A percentile compares a stretch with the other conserved stretches of the same genome.
phyloP scores from a whole-genome alignment of 2,329 filamentous ascomycete species.

The Alternaria brassicicola region DNA sequence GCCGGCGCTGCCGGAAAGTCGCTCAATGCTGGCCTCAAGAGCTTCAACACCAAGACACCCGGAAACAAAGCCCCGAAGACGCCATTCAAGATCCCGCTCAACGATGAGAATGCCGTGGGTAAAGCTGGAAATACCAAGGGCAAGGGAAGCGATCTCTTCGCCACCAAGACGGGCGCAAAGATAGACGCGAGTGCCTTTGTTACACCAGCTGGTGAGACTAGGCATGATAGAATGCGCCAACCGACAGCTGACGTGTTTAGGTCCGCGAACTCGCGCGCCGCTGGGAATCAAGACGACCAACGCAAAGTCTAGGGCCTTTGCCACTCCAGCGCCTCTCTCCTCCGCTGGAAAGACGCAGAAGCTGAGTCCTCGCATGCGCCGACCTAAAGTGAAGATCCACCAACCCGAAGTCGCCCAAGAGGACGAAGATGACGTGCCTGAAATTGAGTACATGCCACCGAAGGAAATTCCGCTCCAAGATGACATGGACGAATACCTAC shows the following conservation, averaged over 20 bases:
- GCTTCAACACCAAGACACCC: constrained; percentile 76
- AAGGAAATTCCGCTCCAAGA: constrained; percentile 67
- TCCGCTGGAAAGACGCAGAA: constrained; percentile 67
- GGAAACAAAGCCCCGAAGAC: constrained; percentile 79
- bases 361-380: constrained; percentile 63
- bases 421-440: constrained; percentile 66
- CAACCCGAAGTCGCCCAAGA: constrained; percentile 61
- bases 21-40: constrained; percentile 68
- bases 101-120: constrained; percentile 83
- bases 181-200: constrained; percentile 69
- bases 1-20: constrained; percentile 73
- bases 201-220: constrained; percentile 75
- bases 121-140: constrained; percentile 66
- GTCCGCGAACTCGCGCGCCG: constrained; percentile 70
- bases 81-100: constrained; percentile 75
- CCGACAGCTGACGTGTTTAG: constrained; percentile 10
- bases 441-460: constrained; percentile 90
- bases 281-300: constrained; percentile 97
- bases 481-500: constrained; percentile 68
- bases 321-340: constrained; percentile 68
- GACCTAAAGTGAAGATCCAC: constrained; percentile 66
- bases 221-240: background rate
- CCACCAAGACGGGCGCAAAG: constrained; percentile 59
- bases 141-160: constrained; percentile 60
- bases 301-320: constrained; percentile 74